These are phyloP conservation scores for Yamadazyma ubonensis DNA, from an alignment of 805 yeast genomes.

Conservation along the genomic window DNA sequence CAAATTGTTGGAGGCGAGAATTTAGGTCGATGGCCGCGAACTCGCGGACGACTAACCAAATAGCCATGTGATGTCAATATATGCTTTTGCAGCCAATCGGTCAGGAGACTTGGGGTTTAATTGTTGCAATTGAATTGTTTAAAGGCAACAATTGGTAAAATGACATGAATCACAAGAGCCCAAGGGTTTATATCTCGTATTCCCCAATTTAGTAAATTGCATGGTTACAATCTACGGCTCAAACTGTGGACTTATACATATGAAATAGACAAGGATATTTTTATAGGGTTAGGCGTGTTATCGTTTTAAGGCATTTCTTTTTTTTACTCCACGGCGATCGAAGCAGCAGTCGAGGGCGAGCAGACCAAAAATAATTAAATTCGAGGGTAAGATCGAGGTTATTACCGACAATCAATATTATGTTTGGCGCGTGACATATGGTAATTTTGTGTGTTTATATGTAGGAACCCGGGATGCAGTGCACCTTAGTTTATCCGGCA, in stretches of 20 bases:
- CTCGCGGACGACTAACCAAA: background rate
- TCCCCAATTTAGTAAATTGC: too few species aligned
- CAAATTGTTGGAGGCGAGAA: background rate
- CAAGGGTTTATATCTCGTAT: too few species aligned
- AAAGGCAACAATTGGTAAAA: too few species aligned
- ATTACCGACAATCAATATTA: background rate
- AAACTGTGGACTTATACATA: background rate
- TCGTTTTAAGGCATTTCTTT: background rate
- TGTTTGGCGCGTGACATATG: background rate
- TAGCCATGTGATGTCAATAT: background rate
- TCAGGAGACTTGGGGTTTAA: too few species aligned
- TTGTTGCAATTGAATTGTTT: too few species aligned
- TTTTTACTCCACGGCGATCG: conserved; percentile 3
- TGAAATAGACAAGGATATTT: background rate
- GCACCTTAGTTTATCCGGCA: conserved; percentile 1
- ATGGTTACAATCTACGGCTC: too few species aligned
- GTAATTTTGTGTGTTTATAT: background rate
- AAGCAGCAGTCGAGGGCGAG: background rate
- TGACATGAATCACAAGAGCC: too few species aligned
- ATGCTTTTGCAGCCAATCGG: too few species aligned
- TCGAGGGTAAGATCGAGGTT: background rate
- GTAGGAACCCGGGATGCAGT: background rate
- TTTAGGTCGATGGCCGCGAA: background rate
- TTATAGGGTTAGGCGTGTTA: background rate
- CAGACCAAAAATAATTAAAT: background rate